phyloP scores from a whole-genome alignment of 2,329 filamentous ascomycete species.

The Lithohypha guttulata region DNA sequence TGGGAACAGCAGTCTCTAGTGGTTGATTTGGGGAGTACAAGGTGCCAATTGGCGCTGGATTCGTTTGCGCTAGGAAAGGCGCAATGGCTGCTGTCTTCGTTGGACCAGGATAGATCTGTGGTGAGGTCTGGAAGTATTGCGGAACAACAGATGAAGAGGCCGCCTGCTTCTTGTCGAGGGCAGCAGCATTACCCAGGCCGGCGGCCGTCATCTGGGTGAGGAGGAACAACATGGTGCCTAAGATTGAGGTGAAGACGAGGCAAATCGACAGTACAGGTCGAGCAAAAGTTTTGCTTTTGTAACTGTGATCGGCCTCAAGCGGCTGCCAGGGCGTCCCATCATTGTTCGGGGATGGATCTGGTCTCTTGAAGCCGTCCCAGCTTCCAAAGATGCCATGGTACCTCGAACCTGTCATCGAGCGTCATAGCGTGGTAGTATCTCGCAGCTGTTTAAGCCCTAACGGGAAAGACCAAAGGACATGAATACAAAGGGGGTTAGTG shows the following conservation, averaged over 20 bases:
- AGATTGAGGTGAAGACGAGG: slow-evolving; percentile 2
- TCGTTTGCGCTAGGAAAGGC: slow-evolving; percentile 62
- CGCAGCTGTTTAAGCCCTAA: background rate
- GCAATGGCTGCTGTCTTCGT: slow-evolving; percentile 49
- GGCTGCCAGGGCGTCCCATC: no score
- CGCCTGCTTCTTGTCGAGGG: slow-evolving; percentile 10
- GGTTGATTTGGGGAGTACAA: slow-evolving; percentile 58
- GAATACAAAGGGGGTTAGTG: background rate
- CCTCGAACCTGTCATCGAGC: slow-evolving; percentile 3
- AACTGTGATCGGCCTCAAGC: no score
- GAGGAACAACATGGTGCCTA: slow-evolving; percentile 9
- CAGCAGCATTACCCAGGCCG: slow-evolving; percentile 10
- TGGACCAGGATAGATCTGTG: slow-evolving; percentile 17
- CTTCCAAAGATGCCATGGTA: slow-evolving; percentile 1
- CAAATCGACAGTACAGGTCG: background rate
- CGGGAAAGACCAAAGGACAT: background rate
- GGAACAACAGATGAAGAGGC: slow-evolving; percentile 12
- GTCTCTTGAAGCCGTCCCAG: background rate
- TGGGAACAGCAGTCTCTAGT: slow-evolving; percentile 59
- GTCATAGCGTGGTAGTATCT: background rate
- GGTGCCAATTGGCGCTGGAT: slow-evolving; percentile 52
- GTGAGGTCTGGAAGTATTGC: slow-evolving; percentile 18
- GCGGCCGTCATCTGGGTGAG: slow-evolving; percentile 7
- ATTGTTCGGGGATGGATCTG: background rate
- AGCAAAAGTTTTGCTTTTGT: background rate